A percentile compares a stretch with the other conserved stretches of the same genome.
These are phyloP conservation scores for Magnolia sinica DNA, from an alignment of 164 flowering plant genomes.

Conservation along the genomic window DNA sequence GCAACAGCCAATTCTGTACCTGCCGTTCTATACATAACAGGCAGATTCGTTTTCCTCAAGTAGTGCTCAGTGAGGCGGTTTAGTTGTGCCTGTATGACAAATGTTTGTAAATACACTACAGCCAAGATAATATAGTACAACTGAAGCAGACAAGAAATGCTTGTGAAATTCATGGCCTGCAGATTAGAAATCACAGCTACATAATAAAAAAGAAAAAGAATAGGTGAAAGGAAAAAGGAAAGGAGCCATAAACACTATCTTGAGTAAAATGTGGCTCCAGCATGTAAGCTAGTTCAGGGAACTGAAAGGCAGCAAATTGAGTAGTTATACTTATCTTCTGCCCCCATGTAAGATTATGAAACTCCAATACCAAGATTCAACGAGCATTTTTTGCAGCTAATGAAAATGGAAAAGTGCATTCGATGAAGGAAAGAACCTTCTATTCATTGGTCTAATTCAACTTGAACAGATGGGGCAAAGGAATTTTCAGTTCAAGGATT, in stretches of 20 bases:
- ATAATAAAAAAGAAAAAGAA: background rate
- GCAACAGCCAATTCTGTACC: conserved; percentile 91
- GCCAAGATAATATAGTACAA: background rate
- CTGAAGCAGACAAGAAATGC: background rate
- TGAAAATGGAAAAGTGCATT: no score
- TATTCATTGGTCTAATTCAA: no score
- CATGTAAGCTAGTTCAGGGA: background rate
- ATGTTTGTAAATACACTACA: conserved; percentile 1
- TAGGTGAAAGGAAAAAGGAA: background rate
- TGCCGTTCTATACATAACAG: conserved; percentile 64
- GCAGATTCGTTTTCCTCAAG: conserved; percentile 61
- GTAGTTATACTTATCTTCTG: background rate
- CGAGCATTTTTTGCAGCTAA: no score
- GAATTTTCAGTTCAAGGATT: no score
- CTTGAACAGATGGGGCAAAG: no score
- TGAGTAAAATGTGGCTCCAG: background rate
- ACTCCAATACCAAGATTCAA: no score
- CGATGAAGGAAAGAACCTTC: no score
- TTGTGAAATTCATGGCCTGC: background rate
- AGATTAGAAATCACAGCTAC: background rate
- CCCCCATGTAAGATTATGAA: no score
- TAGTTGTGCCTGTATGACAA: conserved; percentile 68
- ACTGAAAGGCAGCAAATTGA: background rate
- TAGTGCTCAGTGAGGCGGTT: conserved; percentile 79
- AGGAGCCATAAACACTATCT: no score